Evolutionary conservation across 768 basidiomycete species (phyloP), one percentile per base, ranked within the genome.

Genomic region (Mycena belliarum): DNA sequence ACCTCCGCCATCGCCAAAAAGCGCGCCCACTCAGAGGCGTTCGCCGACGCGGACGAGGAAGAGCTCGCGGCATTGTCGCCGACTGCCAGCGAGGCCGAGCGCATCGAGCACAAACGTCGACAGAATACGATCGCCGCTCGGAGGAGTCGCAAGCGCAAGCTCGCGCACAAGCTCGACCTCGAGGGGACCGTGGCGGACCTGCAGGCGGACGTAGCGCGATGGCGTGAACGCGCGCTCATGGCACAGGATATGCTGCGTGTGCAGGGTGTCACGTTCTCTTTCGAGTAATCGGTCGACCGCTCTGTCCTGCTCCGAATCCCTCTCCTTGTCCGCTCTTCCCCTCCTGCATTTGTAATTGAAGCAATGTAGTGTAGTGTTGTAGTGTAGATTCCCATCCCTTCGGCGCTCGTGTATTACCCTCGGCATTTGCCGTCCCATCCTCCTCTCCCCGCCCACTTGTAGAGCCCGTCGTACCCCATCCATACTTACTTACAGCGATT

Each of bases 41-140:
- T 63, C 25, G 78, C 79, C 25, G 68, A 72, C 2, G 81, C 79
- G 42, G 80, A 82, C n/a, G 69, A 72, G 38, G 67, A 63, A 12
- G 61, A 66, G 49, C 68, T 71, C 15, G 52, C 37, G 9, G 33
- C 21, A 33, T 58, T 63, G 9, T 55, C 52, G 12, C 68, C 74
- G 0, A 66, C 72, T 0, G 56, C 70, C n/a, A 70, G 71, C 4
- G 81, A 81, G 66, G 68, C 76, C 61, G 79, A 82, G 58, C 79
- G 79, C 52, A 87, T 89, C 64, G 85, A 82, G 69, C 75, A 76
- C 18, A 89, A 89, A 75, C 79, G 87, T 40, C 76, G 83, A 14
- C 81, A 83, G 70, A 89, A 89, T 65, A 88, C 87, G 26, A 66
- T 89, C 11, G 87, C 88, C 0, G 88, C 88, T 20, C 78, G 88